These are phyloP conservation scores for Podospora australis DNA, from an alignment of 495 filamentous ascomycete species.

Conservation along the genomic window DNA sequence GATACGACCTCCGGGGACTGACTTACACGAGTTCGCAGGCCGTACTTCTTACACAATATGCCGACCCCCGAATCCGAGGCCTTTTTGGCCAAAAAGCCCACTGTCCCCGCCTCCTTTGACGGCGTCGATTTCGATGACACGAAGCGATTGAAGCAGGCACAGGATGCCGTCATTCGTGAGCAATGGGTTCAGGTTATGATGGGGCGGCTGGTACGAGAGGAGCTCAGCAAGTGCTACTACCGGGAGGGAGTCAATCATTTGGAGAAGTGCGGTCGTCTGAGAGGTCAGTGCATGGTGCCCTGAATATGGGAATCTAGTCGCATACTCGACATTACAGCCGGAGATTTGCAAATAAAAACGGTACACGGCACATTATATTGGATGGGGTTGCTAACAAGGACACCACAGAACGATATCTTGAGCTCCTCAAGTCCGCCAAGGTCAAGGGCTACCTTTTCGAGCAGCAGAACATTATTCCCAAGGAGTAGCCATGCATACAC, in stretches of 20 bases:
- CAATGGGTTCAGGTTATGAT: slow-evolving; percentile 99
- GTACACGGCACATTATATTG: too few relatives aligned
- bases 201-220: slow-evolving; percentile 86
- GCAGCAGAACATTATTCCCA: slow-evolving; percentile 78
- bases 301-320: not conserved
- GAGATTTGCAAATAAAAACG: too few relatives aligned
- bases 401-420: slow-evolving; percentile 91
- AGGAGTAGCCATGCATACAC: slow-evolving; percentile 25
- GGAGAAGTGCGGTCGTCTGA: slow-evolving; percentile 87
- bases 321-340: too few relatives aligned
- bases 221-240: slow-evolving; percentile 92
- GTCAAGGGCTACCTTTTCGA: slow-evolving; percentile 84
- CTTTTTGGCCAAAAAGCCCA: slow-evolving; percentile 93
- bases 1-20: slow-evolving; percentile 2
- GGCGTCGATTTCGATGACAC: slow-evolving; percentile 97
- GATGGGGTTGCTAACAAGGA: too few relatives aligned
- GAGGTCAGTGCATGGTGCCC: slow-evolving; percentile 59
- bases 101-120: slow-evolving; percentile 87
- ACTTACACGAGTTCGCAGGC: not conserved
- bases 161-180: slow-evolving; percentile 89
- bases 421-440: slow-evolving; percentile 76
- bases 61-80: slow-evolving; percentile 87
- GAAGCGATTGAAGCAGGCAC: slow-evolving; percentile 79
- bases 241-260: slow-evolving; percentile 94
- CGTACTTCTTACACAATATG: slow-evolving; percentile 29